These are phyloP conservation scores for Phyllosticta citriasiana DNA, from an alignment of 2,329 filamentous ascomycete species.

Conservation along the genomic window DNA sequence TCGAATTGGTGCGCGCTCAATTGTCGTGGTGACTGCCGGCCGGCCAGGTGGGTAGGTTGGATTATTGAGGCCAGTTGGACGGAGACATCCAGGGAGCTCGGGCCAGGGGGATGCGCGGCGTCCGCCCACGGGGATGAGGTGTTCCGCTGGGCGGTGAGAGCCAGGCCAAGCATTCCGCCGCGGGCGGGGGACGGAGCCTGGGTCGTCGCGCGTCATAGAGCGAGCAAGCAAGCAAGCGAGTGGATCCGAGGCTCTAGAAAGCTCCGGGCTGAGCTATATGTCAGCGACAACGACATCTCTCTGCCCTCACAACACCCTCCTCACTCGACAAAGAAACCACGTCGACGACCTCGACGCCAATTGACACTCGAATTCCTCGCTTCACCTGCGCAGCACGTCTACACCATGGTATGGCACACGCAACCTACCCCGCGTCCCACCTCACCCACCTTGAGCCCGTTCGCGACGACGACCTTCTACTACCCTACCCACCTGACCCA, in stretches of 20 bases:
- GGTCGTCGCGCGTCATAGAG: neutral
- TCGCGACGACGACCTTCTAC: no score
- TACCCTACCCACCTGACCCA: neutral
- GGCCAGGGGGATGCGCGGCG: neutral
- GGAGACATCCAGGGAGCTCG: conserved; percentile 1
- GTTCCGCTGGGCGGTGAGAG: neutral
- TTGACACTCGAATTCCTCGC: neutral
- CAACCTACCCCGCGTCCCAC: neutral
- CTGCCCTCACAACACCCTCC: neutral
- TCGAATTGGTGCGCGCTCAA: neutral
- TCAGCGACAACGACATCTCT: neutral
- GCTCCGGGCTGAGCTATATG: neutral
- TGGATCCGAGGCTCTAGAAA: neutral
- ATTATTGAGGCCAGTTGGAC: conserved; percentile 10
- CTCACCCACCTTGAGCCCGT: neutral
- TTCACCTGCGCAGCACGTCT: neutral
- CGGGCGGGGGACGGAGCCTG: no score
- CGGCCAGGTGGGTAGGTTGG: neutral
- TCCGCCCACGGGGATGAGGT: neutral
- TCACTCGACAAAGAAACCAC: neutral
- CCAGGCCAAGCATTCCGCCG: no score
- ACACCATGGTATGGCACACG: neutral
- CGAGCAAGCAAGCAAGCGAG: neutral
- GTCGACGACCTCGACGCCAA: neutral
- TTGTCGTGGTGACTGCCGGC: conserved; percentile 1